Evolutionary conservation across 345 rosid species (phyloP), one percentile per base, ranked within the genome.

Genomic region (Stellera chamaejasme): DNA sequence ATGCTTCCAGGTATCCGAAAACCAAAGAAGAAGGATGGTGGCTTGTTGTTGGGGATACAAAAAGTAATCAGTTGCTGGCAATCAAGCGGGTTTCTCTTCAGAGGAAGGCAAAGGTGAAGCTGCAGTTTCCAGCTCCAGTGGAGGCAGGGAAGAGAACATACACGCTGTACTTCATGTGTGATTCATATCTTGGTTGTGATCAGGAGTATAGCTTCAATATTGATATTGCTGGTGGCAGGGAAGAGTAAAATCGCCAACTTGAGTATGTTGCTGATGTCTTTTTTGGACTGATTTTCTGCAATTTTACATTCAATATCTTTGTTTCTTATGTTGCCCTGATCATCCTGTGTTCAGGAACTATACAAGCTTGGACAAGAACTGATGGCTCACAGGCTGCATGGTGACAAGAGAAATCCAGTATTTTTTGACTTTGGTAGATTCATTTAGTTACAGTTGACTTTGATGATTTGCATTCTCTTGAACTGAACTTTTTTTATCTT

Each of bases 11-110:
- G 78, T 88, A 76, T 48, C 89, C 96, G 2, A 84, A 86, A 74
- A 74, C 82, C 52, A 88, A 88, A 70, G 95, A 92, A 69, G 98
- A 92, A 81, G 98, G 93, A 10, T 92, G 98, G 97, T 86, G 98
- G 95, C 85, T 92, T 10, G 97, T 88, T 5, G 81, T 92, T 3
- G 97, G 98, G 2, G 95, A 88, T 66, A 78, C 84, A 5, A 81
- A 74, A 76, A 82, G 77, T 48, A 86, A 88, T 74, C 87, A 82
- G 73, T 67, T 92, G 58, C 88, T 88, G 45, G 93, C 91, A n/a
- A 84, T 82, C 77, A 88, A 92, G 82, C 75, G 93, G 72, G 90
- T 79, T 42, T 79, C 93, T 11, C 77, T 92, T 62, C 96, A 77
- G 64, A 72, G 93, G 75, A 89, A 69, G 72, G 71, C 82, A 2